Base-by-base conservation (phyloP, 2,329 filamentous ascomycete genomes). In the Zelopaecilomyces penicillatus region DNA sequence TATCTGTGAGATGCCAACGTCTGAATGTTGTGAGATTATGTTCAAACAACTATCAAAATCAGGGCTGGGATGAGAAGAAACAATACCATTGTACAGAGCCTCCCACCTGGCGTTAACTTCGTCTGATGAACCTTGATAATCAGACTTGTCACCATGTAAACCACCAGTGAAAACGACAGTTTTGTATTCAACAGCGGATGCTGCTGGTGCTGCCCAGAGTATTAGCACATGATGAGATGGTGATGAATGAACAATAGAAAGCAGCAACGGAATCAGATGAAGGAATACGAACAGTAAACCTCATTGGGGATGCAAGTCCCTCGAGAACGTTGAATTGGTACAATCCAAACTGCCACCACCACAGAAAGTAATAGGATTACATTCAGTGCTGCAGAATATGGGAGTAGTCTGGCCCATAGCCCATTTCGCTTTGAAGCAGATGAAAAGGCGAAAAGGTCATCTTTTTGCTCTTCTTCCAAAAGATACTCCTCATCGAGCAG, bases 1-100 rank as follows among this genome's bases (percentile, higher is more conserved):
- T 46, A 82, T 74, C 68, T 78, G 76, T 50, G 76, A 74, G 54
- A 80, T 76, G 37, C 75, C 75, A 34, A 80, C 73, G 3, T 53
- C 52, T 54, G 29, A 26, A 28, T 29, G 4, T 2, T 19, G 19
- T 19, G 19, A 19, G 19, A 19, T 2, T 19, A 19, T 19, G 19
- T 19, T 19, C 19, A 19, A 19, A 19, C 19, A 19, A 19, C 19
- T 19, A 19, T 19, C 19, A 19, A 19, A 19, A 8, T 49, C 31
- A 47, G 35, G 10, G n/a, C 30, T 19, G 4, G 30, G 10, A 34
- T 12, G 1, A 33, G 11, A 11, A 4, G 32, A 12, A 26, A 31
- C 44, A 19, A 10, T 43, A 54, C 52, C 38, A 30, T 46, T 39
- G 30, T 71, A 73, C 39, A 78, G 68, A 7, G 67, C 67, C 40